These are phyloP conservation scores for Rhodotorula sp. DNA, from an alignment of 1,284 basidiomycete species.

Conservation along the genomic window DNA sequence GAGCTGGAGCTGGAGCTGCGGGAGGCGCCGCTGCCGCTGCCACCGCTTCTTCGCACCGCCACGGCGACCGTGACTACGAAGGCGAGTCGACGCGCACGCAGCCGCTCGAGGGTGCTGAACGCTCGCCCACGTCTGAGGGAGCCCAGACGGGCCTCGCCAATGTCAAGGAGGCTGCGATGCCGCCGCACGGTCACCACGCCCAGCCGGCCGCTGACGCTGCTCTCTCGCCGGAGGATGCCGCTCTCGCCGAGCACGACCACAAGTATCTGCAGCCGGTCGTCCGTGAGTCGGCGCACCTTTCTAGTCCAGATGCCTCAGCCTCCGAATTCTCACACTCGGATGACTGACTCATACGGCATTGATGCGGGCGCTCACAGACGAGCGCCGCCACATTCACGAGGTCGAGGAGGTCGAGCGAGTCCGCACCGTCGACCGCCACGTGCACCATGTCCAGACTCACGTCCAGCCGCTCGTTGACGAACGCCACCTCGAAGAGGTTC, in stretches of 20 bases:
- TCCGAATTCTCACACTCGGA: too few relatives aligned
- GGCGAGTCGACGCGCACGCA: background rate
- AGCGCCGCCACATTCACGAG: conserved; percentile 27
- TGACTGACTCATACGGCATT: too few relatives aligned
- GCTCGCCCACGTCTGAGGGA: background rate
- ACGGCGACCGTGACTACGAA: background rate
- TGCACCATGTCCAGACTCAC: conserved; percentile 29
- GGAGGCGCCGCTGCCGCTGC: background rate
- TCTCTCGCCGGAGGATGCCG: conserved; percentile 22
- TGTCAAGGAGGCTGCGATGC: conserved; percentile 8
- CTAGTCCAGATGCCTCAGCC: background rate
- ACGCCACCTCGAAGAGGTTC: conserved; percentile 25
- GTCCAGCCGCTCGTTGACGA: conserved; percentile 33
- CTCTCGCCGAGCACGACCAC: conserved; percentile 28
- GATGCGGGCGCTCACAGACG: conserved; percentile 9
- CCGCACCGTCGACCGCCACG: conserved; percentile 21
- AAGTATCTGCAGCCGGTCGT: conserved; percentile 28
- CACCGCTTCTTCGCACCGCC: background rate
- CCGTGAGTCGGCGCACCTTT: conserved; percentile 5
- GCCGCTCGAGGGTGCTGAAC: background rate
- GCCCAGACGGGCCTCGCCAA: background rate
- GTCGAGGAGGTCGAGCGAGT: conserved; percentile 31
- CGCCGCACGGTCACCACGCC: conserved; percentile 6
- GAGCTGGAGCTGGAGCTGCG: background rate
- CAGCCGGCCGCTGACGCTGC: conserved; percentile 14